A percentile compares a stretch with the other conserved stretches of the same genome.
Conservation (phyloP, 208 protist genomes). For the Naegleria fowleri region DNA sequence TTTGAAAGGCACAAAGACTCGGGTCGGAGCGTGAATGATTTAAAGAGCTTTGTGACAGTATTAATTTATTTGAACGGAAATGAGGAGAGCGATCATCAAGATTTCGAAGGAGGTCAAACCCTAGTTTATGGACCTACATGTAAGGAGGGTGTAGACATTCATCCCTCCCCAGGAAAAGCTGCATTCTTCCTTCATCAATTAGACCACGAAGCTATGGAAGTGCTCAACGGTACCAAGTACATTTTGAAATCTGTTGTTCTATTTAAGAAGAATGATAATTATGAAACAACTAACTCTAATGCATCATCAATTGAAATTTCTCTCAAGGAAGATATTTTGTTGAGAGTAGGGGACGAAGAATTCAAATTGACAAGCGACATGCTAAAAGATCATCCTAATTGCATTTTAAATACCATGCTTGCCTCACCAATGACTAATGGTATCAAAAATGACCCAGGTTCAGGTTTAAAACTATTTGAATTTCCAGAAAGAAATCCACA, state of each 20-base stretch:
- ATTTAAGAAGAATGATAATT: background rate
- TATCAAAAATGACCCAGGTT: background rate
- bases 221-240: background rate
- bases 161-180: background rate
- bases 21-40: background rate
- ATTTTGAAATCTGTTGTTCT: background rate
- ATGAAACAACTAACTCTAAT: background rate
- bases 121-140: background rate
- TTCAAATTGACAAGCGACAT: background rate
- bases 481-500: background rate
- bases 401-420: background rate
- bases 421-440: background rate
- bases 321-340: background rate
- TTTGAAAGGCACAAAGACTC: background rate
- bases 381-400: background rate
- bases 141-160: background rate
- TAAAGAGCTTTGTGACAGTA: background rate
- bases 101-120: background rate
- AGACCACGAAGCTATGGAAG: background rate
- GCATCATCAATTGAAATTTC: no score
- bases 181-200: background rate
- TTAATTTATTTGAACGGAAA: background rate
- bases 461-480: background rate
- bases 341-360: background rate
- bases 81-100: no score